Evolutionary conservation across 108 stramenopile genomes (phyloP).

Genomic region (Cyclostephanos tholiformis): DNA sequence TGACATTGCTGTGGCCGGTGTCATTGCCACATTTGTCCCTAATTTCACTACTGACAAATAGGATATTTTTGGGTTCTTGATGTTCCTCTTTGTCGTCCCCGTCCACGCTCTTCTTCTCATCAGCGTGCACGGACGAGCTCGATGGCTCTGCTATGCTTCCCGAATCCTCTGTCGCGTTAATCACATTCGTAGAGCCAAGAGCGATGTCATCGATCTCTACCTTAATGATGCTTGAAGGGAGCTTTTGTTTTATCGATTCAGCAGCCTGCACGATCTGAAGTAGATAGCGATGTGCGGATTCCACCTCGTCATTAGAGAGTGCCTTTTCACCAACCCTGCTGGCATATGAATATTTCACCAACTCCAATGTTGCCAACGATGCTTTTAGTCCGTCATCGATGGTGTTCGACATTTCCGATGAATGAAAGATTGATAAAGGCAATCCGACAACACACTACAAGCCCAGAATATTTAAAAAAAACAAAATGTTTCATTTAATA

Average conservation of each 20-base stretch:
- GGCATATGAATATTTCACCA: conserved; percentile 13
- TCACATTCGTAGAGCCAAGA: neutral
- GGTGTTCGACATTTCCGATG: neutral
- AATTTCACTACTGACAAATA: neutral
- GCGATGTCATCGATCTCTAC: neutral
- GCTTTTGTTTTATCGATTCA: conserved; percentile 37
- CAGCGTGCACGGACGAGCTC: neutral
- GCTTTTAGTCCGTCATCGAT: conserved; percentile 34
- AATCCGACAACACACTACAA: no score
- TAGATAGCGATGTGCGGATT: conserved; percentile 20
- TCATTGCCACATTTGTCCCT: conserved; percentile 2
- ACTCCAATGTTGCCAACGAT: conserved; percentile 36
- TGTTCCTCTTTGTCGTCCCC: neutral
- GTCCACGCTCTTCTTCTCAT: neutral
- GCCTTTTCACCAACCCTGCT: conserved; percentile 7
- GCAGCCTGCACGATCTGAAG: conserved; percentile 38
- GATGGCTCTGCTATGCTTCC: neutral
- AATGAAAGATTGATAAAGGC: neutral
- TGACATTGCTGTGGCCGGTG: neutral
- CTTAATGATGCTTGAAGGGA: neutral
- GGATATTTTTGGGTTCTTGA: neutral
- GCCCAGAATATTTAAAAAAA: no score
- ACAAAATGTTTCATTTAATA: no score
- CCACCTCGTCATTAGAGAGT: conserved; percentile 32
- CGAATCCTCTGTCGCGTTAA: neutral